Percentiles rank a stretch among this genome's conserved stretches.
Evolutionary conservation across 345 rosid genomes (phyloP).

Genomic region (Geranium rotundifolium): DNA sequence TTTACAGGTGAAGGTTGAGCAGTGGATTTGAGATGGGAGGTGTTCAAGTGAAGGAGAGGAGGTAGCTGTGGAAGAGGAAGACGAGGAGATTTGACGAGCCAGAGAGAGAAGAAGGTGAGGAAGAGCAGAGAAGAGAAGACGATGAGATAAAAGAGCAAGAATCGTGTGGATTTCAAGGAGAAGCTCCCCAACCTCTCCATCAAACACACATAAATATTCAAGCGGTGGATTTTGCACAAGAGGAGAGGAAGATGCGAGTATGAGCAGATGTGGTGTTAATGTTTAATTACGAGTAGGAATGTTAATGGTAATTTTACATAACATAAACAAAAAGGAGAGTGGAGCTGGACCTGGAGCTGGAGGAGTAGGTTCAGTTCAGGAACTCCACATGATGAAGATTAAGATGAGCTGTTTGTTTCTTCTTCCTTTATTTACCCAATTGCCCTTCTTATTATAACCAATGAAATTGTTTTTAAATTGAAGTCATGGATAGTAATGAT

Average conservation of each 20-base stretch:
- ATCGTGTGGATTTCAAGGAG: slow-evolving; percentile 50
- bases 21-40: slow-evolving; percentile 16
- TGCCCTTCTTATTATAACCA: background rate
- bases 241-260: no score
- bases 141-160: slow-evolving; percentile 35
- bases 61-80: slow-evolving; percentile 30
- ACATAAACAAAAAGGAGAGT: background rate
- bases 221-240: background rate
- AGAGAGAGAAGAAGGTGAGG: slow-evolving; percentile 40
- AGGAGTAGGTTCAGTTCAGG: background rate
- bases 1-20: slow-evolving; percentile 3
- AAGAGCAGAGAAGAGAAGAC: slow-evolving; percentile 49
- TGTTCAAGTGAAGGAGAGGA: slow-evolving; percentile 24
- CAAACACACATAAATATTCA: background rate
- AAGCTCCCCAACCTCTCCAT: slow-evolving; percentile 89
- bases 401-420: background rate
- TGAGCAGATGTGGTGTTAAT: no score
- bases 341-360: background rate
- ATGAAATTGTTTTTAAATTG: no score
- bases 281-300: no score
- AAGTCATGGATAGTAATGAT: no score
- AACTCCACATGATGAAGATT: background rate
- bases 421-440: background rate
- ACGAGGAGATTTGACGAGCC: slow-evolving; percentile 47
- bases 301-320: background rate